Evolutionary conservation across 345 rosid species (phyloP).

Genomic region (Hibiscus trionum): DNA sequence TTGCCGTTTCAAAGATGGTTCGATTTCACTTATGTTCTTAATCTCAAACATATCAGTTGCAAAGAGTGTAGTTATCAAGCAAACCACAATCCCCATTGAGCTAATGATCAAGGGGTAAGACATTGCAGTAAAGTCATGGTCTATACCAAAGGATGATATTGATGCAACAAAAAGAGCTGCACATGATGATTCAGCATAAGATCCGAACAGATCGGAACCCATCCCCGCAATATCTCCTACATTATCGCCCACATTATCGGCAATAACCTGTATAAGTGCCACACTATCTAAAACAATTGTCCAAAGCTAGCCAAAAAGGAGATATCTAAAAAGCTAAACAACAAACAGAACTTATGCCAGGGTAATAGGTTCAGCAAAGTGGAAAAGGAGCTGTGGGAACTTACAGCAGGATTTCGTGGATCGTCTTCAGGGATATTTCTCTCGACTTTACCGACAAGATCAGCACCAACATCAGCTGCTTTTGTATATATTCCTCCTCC

Average conservation of each 20-base stretch:
- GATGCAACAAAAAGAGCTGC: conserved; percentile 70
- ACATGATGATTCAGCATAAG: conserved; percentile 65
- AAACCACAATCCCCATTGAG: conserved; percentile 52
- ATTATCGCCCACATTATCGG: conserved; percentile 70
- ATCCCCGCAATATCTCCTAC: conserved; percentile 73
- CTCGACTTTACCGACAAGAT: conserved; percentile 64
- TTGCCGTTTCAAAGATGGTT: conserved; percentile 54
- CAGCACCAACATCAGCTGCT: conserved; percentile 69
- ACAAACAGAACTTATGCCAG: too few species aligned
- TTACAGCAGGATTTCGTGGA: conserved; percentile 64
- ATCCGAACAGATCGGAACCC: conserved; percentile 66
- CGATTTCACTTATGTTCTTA: conserved; percentile 42
- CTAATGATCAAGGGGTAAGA: conserved; percentile 50
- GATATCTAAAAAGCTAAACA: too few species aligned
- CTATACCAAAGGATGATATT: conserved; percentile 48
- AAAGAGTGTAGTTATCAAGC: conserved; percentile 55
- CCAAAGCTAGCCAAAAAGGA: too few species aligned
- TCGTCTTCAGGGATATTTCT: conserved; percentile 61
- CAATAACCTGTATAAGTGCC: conserved; percentile 44
- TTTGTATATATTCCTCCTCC: conserved; percentile 67
- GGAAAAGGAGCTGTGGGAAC: not conserved
- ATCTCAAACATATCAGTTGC: conserved; percentile 60
- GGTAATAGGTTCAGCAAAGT: not conserved
- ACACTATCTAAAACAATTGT: not conserved
- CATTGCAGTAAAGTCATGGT: conserved; percentile 56